Evolutionary conservation across 2,329 filamentous ascomycete genomes (phyloP), one percentile per base, ranked within the genome.

Genomic region (Leptoxyphium fumago): DNA sequence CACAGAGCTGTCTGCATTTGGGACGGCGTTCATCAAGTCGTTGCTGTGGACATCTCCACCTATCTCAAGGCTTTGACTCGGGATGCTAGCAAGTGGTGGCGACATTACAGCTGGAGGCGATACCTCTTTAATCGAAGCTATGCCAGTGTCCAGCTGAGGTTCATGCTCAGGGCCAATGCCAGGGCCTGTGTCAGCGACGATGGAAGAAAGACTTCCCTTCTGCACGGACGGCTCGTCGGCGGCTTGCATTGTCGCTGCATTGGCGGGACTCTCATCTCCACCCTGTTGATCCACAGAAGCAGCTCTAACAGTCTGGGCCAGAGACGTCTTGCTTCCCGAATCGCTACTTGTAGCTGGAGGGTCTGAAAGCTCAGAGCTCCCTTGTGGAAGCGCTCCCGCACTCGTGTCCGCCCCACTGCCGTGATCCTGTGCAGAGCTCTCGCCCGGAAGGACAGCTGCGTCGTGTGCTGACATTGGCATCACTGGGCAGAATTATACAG

Each of bases 331-430:
- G 17, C 44, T 29, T 10, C 17, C 18, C 11, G 26, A 30, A 26
- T 41, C 44, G 21, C 44, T 34, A 28, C 26, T 38, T 40, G 44
- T 43, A 1, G 44, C 40, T 9, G 44, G 42, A n/a, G n/a, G 11
- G 17, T 18, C 41, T 13, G 34, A 18, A 28, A 21, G 26, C 21
- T 11, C 34, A 28, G 28, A 26, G 17, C 26, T 43, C 10, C 38
- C 17, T 51, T 55, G 60, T 43, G 47, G 44, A 14, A 26, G 32
- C 9, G 15, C 32, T 36, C 13, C 15, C 21, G 21, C 7, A 7
- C 21, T 26, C 7, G 21, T 26, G 3, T 26, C 21, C 21, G 7
- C 21, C 21, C 21, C 21, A 26, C 21, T 7, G 21, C 21, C 7
- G 21, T 26, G 21, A 7, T 26, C 21, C 21, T 26, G 21, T 26